phyloP scores from a whole-genome alignment of 129 eudicot genomes.

The Arctium minus region DNA sequence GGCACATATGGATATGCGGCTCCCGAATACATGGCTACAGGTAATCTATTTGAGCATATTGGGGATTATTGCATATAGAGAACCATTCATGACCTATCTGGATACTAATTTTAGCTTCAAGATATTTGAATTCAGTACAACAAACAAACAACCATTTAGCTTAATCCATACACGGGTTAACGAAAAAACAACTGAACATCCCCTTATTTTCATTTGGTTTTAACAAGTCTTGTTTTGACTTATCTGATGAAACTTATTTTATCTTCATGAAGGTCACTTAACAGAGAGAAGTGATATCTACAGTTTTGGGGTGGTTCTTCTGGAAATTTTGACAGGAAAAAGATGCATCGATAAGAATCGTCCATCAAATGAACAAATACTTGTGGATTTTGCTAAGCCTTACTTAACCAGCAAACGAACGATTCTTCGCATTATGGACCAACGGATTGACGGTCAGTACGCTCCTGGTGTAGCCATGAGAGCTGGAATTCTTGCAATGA shows the following conservation, averaged over 20 bases:
- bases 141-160: not conserved
- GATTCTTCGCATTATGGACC: slow-evolving; percentile 64
- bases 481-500: slow-evolving; percentile 62
- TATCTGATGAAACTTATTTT: not conserved
- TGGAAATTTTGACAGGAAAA: slow-evolving; percentile 77
- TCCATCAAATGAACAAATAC: slow-evolving; percentile 65
- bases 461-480: slow-evolving; percentile 43
- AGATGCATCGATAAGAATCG: slow-evolving; percentile 71
- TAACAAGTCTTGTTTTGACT: not conserved
- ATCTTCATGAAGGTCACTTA: slow-evolving; percentile 63
- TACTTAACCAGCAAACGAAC: slow-evolving; percentile 57
- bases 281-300: slow-evolving; percentile 84
- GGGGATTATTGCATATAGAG: not conserved
- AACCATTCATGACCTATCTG: not conserved
- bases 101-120: not conserved
- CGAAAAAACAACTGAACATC: too few species aligned
- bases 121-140: not conserved
- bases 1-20: slow-evolving; percentile 96
- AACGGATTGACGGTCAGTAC: slow-evolving; percentile 68
- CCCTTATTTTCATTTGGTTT: not conserved
- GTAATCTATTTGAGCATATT: slow-evolving; percentile 26
- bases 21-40: slow-evolving; percentile 91
- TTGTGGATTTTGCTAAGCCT: slow-evolving; percentile 79
- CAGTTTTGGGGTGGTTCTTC: slow-evolving; percentile 90
- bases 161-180: not conserved